phyloP scores from a whole-genome alignment of 2,329 filamentous ascomycete species.

The Ophiostoma sp. region DNA sequence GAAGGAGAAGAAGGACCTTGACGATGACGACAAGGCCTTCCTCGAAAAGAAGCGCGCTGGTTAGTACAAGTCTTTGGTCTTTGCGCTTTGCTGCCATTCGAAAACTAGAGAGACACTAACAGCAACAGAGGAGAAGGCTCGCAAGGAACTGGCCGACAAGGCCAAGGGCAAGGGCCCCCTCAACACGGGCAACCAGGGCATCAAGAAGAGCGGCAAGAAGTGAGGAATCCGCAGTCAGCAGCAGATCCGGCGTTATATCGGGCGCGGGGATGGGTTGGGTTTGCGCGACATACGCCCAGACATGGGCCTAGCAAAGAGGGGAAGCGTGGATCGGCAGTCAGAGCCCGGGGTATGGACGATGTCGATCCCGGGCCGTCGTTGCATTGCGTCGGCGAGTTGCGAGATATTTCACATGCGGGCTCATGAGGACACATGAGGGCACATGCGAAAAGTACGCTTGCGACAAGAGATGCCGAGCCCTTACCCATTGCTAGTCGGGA shows the following conservation, averaged over 20 bases:
- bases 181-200: slow-evolving; percentile 77
- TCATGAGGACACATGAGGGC: not conserved
- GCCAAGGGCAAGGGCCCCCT: slow-evolving; percentile 83
- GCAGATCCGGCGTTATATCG: slow-evolving; percentile 10
- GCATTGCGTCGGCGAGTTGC: not conserved
- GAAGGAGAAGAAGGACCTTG: slow-evolving; percentile 75
- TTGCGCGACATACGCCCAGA: not conserved
- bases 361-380: slow-evolving; percentile 12
- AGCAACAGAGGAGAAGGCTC: slow-evolving; percentile 67
- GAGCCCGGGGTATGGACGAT: not conserved
- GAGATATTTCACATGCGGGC: not conserved
- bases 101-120: not conserved
- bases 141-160: slow-evolving; percentile 76
- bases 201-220: slow-evolving; percentile 99
- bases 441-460: not conserved
- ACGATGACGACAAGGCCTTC: slow-evolving; percentile 81
- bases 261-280: not conserved
- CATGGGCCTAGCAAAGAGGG: not conserved
- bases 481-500: not conserved
- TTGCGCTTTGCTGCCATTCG: not conserved
- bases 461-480: not conserved
- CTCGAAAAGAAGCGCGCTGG: slow-evolving; percentile 79
- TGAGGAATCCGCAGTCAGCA: slow-evolving; percentile 13
- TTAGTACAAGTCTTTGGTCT: slow-evolving; percentile 41
- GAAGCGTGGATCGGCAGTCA: slow-evolving; percentile 10